These are phyloP conservation scores for Bruguiera gymnorhiza DNA, from an alignment of 345 rosid genomes.

Conservation along the genomic window DNA sequence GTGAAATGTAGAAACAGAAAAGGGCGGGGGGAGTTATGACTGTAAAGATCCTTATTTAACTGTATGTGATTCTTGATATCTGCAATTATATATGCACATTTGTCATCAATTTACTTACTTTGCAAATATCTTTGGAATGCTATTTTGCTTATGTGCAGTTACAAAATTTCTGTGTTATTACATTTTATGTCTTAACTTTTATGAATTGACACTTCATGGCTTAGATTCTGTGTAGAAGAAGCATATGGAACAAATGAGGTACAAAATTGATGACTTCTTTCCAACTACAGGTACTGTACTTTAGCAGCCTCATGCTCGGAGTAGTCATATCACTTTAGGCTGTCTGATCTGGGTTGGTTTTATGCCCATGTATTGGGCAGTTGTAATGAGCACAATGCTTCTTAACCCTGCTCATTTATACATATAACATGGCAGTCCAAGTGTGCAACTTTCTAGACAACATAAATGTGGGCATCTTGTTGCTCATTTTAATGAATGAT, in stretches of 20 bases:
- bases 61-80: constrained; percentile 13
- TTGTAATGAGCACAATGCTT: too few relatives aligned
- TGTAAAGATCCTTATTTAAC: constrained; percentile 7
- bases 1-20: constrained; percentile 7
- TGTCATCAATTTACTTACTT: neutral
- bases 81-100: constrained; percentile 22
- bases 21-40: too few relatives aligned
- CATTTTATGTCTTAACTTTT: neutral
- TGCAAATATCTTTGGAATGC: too few relatives aligned
- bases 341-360: too few relatives aligned
- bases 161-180: too few relatives aligned
- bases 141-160: too few relatives aligned
- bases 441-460: neutral
- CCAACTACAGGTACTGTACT: neutral
- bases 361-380: too few relatives aligned
- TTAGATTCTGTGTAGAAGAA: neutral
- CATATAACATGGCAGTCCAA: too few relatives aligned
- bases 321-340: too few relatives aligned
- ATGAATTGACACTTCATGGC: neutral
- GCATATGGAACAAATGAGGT: neutral
- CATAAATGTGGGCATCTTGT: neutral
- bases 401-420: too few relatives aligned
- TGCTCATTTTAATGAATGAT: neutral
- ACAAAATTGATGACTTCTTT: neutral
- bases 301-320: too few relatives aligned